These are phyloP conservation scores for Stereum hirsutum DNA, from an alignment of 1,284 basidiomycete genomes.

Conservation along the genomic window DNA sequence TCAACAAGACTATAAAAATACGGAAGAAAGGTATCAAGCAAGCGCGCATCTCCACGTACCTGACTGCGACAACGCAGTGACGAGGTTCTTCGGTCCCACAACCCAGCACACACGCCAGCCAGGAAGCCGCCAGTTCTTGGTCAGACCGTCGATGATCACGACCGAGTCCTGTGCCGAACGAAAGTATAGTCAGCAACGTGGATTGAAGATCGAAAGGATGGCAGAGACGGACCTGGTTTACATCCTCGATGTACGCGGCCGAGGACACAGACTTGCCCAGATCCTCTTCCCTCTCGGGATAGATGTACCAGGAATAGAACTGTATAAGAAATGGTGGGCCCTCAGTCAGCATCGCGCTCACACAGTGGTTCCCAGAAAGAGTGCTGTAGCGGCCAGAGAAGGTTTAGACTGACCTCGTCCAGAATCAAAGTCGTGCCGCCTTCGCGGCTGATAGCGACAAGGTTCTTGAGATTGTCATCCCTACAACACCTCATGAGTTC, in stretches of 20 bases:
- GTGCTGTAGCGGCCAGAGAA: not conserved
- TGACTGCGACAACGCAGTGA: constrained; percentile 81
- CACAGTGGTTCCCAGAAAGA: not conserved
- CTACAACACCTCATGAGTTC: constrained; percentile 21
- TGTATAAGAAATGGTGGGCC: constrained; percentile 24
- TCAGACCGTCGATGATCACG: constrained; percentile 86
- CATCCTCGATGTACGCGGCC: constrained; percentile 79
- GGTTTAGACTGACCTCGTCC: constrained; percentile 69
- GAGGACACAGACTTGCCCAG: constrained; percentile 76
- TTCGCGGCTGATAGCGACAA: constrained; percentile 67
- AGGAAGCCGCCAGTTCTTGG: constrained; percentile 90
- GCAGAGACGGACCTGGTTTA: constrained; percentile 48
- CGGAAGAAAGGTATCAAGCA: constrained; percentile 7
- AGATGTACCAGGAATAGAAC: constrained; percentile 93
- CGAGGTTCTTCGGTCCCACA: constrained; percentile 83
- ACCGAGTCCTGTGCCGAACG: constrained; percentile 50
- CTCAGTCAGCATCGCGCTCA: not conserved
- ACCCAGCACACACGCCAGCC: constrained; percentile 97
- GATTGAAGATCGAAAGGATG: not conserved
- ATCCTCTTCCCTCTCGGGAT: constrained; percentile 69
- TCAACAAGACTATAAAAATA: not conserved
- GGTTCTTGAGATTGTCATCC: constrained; percentile 73
- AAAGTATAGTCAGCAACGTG: not conserved
- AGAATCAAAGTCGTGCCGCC: constrained; percentile 73
- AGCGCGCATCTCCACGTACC: too few species aligned